Conservation (phyloP, 1,284 basidiomycete genomes). For the Takashimella tepidaria region DNA sequence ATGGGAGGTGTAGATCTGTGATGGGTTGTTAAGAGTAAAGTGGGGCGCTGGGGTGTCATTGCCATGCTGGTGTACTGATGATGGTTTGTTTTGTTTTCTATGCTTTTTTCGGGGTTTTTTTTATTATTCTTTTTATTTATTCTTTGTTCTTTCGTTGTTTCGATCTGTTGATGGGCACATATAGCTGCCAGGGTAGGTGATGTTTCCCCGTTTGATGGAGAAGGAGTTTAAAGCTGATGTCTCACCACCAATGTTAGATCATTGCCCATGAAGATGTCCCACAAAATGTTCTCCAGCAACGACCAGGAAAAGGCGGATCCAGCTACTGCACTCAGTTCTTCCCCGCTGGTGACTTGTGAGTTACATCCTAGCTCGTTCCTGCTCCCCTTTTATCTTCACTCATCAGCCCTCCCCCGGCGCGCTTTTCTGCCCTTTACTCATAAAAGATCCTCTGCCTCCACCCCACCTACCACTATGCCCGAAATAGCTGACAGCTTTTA, state of each 20-base stretch:
- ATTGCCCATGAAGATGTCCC: constrained; percentile 37
- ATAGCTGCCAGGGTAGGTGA: constrained; percentile 18
- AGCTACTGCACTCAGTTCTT: constrained; percentile 42
- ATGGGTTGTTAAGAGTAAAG: too few species aligned
- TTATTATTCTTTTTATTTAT: too few species aligned
- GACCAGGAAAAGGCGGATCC: constrained; percentile 28
- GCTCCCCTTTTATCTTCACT: neutral
- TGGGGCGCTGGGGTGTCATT: too few species aligned
- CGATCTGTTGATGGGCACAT: too few species aligned
- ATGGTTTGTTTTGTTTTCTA: neutral
- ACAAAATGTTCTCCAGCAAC: constrained; percentile 25
- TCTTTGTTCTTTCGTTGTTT: too few species aligned
- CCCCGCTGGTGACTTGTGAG: constrained; percentile 77
- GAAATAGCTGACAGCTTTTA: constrained; percentile 38
- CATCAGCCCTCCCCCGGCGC: neutral
- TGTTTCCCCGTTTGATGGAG: neutral
- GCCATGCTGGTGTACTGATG: neutral
- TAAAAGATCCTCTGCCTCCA: neutral
- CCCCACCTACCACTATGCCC: constrained; percentile 12
- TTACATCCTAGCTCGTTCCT: constrained; percentile 30
- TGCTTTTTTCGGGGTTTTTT: too few species aligned
- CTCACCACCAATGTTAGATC: constrained; percentile 21
- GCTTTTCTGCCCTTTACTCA: constrained; percentile 1
- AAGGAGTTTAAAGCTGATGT: neutral
- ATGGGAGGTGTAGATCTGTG: too few species aligned